phyloP scores from a whole-genome alignment of 768 basidiomycete genomes.

The Boletus sensibilis region DNA sequence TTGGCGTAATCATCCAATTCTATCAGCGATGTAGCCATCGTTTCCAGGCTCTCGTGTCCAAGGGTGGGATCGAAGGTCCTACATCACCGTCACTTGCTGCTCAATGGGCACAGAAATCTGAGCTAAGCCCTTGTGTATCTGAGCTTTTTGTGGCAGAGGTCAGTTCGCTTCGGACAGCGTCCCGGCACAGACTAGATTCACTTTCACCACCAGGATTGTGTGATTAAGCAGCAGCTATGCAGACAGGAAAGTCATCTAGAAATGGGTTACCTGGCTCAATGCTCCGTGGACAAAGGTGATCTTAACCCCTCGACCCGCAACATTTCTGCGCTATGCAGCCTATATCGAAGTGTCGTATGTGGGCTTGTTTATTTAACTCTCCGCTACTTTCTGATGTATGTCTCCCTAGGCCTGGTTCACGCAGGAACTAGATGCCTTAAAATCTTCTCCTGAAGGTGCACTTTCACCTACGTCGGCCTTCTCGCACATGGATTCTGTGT shows the following conservation, averaged over 20 bases:
- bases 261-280: constrained; percentile 58
- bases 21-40: constrained; percentile 91
- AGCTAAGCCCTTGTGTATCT: constrained; percentile 70
- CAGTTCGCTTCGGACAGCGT: constrained; percentile 24
- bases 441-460: constrained; percentile 50
- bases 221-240: constrained; percentile 56
- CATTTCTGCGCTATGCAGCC: constrained; percentile 67
- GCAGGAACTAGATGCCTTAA: constrained; percentile 64
- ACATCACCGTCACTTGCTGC: constrained; percentile 54
- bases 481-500: constrained; percentile 48
- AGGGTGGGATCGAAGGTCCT: constrained; percentile 40
- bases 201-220: constrained; percentile 35
- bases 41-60: constrained; percentile 71
- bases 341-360: constrained; percentile 86
- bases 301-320: constrained; percentile 72
- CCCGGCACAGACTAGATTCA: not conserved
- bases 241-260: constrained; percentile 82
- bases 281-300: constrained; percentile 55
- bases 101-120: constrained; percentile 83
- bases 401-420: constrained; percentile 78
- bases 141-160: constrained; percentile 61
- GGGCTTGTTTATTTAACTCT: not conserved
- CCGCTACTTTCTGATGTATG: constrained; percentile 8
- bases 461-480: constrained; percentile 49
- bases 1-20: constrained; percentile 93